These are phyloP conservation scores for California macrophylla DNA, from an alignment of 441 rosid genomes.

Conservation along the genomic window DNA sequence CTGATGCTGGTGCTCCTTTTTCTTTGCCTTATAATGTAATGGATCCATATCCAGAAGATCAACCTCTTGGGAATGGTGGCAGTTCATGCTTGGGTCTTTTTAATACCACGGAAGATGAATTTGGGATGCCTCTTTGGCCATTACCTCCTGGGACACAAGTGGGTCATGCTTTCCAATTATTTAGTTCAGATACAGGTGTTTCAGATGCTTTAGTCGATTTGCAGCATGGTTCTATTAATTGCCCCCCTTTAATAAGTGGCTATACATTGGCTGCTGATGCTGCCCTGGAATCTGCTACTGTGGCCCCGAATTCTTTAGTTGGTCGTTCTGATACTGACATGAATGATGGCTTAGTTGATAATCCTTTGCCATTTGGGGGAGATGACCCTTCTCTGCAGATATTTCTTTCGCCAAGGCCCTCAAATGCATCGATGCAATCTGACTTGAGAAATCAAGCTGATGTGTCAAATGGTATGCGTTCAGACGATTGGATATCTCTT, in stretches of 20 bases:
- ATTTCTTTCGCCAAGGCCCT: conserved; percentile 82
- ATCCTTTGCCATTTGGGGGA: conserved; percentile 62
- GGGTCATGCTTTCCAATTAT: conserved; percentile 67
- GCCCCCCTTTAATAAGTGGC: conserved; percentile 50
- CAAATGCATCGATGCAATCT: conserved; percentile 45
- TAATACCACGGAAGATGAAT: conserved; percentile 51
- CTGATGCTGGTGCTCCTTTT: conserved; percentile 48
- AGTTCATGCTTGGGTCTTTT: conserved; percentile 40
- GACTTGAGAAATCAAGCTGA: conserved; percentile 59
- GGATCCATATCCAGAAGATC: conserved; percentile 54
- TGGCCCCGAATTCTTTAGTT: conserved; percentile 44
- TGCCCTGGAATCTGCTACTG: conserved; percentile 35
- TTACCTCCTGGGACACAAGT: conserved; percentile 57
- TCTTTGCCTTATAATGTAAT: conserved; percentile 46
- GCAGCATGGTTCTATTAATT: conserved; percentile 45
- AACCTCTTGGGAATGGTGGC: conserved; percentile 38
- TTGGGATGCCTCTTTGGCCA: conserved; percentile 53
- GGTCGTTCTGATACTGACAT: conserved; percentile 43
- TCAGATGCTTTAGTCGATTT: conserved; percentile 53
- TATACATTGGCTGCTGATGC: conserved; percentile 57
- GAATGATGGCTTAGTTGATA: conserved; percentile 67
- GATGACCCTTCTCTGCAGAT: conserved; percentile 90
- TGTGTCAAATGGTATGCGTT: conserved; percentile 57
- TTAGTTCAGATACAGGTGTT: conserved; percentile 48
- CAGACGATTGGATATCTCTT: conserved; percentile 89